These are phyloP conservation scores for Penicillium simplicissimum DNA, from an alignment of 495 filamentous ascomycete genomes.

Conservation along the genomic window DNA sequence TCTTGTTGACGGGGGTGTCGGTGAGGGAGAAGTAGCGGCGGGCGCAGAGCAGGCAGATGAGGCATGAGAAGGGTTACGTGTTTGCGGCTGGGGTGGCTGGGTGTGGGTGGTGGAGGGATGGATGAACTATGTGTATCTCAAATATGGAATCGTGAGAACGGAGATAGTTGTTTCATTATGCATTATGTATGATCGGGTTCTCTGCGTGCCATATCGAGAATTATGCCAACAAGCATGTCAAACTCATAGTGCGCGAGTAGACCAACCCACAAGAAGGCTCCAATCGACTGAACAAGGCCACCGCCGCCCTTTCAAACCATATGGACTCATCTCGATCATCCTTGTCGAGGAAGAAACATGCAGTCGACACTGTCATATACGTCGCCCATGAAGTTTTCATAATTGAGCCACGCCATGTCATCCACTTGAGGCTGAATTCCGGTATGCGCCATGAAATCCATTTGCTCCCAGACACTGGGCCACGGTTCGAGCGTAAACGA, in stretches of 20 bases:
- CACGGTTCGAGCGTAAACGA: constrained; percentile 22
- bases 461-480: constrained; percentile 36
- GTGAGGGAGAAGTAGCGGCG: constrained; percentile 18
- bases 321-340: not conserved
- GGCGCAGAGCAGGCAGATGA: constrained; percentile 4
- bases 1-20: constrained; percentile 15
- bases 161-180: not conserved
- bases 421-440: constrained; percentile 4
- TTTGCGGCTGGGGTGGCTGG: constrained; percentile 1
- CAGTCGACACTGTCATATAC: constrained; percentile 31
- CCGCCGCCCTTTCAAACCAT: not conserved
- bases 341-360: constrained; percentile 22
- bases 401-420: constrained; percentile 35
- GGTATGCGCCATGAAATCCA: constrained; percentile 23
- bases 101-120: not conserved
- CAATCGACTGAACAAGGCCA: not conserved
- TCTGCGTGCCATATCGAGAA: not conserved
- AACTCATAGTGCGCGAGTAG: not conserved
- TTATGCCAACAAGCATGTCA: not conserved
- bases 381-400: constrained; percentile 38
- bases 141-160: not conserved
- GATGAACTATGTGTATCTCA: not conserved
- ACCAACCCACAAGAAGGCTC: not conserved
- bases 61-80: constrained; percentile 12
- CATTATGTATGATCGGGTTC: not conserved